A percentile compares a stretch with the other conserved stretches of the same genome.
Conservation (phyloP, 2,329 filamentous ascomycete species). For the Trichoderma oligosporum region DNA sequence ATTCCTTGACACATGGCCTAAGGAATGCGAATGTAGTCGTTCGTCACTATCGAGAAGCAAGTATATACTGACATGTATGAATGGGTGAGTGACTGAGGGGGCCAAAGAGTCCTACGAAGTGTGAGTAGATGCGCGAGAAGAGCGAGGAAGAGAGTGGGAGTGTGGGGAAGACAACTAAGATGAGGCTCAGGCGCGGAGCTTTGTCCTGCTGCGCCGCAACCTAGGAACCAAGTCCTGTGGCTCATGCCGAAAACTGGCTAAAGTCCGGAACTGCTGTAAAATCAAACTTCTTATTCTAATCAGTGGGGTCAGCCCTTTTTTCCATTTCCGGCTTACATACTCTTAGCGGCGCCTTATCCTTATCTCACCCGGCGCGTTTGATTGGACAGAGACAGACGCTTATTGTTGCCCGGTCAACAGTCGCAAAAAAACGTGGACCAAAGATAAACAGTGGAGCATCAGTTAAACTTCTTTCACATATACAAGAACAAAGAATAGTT, state of each 20-base stretch:
- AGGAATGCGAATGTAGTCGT: no score
- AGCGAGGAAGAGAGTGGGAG: neutral
- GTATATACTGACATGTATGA: no score
- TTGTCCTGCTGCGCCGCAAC: conserved; percentile 3
- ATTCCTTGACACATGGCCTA: neutral
- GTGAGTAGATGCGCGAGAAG: no score
- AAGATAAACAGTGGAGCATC: conserved; percentile 13
- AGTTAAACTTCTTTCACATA: neutral
- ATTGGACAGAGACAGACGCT: neutral
- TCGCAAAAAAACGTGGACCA: neutral
- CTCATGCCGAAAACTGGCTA: neutral
- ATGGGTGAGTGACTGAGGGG: no score
- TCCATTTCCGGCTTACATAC: neutral
- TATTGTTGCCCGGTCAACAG: conserved; percentile 14
- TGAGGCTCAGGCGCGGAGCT: neutral
- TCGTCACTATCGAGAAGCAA: no score
- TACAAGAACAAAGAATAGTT: neutral
- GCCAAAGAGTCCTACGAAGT: no score
- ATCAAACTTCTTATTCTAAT: neutral
- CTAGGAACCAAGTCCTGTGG: neutral
- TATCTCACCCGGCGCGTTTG: neutral
- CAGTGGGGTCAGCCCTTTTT: neutral
- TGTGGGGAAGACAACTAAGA: no score
- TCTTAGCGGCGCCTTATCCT: neutral
- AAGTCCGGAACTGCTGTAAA: neutral